A percentile compares a stretch with the other conserved stretches of the same genome.
phyloP scores from a whole-genome alignment of 2,329 filamentous ascomycete species.

The Myriosclerotinia scirpicola region DNA sequence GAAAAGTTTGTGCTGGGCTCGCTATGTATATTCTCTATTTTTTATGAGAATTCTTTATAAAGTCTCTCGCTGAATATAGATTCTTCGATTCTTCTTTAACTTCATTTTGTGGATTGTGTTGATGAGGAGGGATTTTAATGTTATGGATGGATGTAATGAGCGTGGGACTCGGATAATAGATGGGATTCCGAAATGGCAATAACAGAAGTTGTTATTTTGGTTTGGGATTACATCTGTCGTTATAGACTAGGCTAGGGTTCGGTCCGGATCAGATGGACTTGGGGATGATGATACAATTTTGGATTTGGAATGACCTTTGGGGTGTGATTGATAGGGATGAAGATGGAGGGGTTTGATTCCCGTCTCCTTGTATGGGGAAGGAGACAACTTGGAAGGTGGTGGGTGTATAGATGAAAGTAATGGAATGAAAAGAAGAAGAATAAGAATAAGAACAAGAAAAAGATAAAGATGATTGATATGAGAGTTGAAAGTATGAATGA shows the following conservation, averaged over 20 bases:
- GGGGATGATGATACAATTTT: not conserved
- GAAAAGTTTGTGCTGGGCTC: slow-evolving; percentile 37
- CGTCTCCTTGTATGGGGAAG: not conserved
- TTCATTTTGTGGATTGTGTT: slow-evolving; percentile 1
- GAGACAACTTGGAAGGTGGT: too few relatives aligned
- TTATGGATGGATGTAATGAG: slow-evolving; percentile 21
- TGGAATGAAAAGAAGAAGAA: not conserved
- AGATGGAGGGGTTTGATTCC: not conserved
- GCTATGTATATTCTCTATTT: slow-evolving; percentile 31
- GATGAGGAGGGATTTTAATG: slow-evolving; percentile 1
- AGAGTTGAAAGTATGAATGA: slow-evolving; percentile 1
- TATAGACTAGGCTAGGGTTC: slow-evolving; percentile 11
- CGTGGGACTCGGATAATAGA: slow-evolving; percentile 7
- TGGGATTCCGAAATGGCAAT: slow-evolving; percentile 14
- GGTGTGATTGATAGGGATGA: not conserved
- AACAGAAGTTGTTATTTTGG: slow-evolving; percentile 5
- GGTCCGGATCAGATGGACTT: not conserved
- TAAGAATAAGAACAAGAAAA: not conserved
- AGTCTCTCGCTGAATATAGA: slow-evolving; percentile 35
- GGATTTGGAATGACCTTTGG: slow-evolving; percentile 14
- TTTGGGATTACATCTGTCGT: slow-evolving; percentile 5
- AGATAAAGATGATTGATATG: not conserved
- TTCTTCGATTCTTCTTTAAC: slow-evolving; percentile 15
- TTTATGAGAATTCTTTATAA: slow-evolving; percentile 15
- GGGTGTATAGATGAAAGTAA: slow-evolving; percentile 11